Base-by-base conservation (phyloP, 2,329 filamentous ascomycete species). In the Waltergamsia citrina region DNA sequence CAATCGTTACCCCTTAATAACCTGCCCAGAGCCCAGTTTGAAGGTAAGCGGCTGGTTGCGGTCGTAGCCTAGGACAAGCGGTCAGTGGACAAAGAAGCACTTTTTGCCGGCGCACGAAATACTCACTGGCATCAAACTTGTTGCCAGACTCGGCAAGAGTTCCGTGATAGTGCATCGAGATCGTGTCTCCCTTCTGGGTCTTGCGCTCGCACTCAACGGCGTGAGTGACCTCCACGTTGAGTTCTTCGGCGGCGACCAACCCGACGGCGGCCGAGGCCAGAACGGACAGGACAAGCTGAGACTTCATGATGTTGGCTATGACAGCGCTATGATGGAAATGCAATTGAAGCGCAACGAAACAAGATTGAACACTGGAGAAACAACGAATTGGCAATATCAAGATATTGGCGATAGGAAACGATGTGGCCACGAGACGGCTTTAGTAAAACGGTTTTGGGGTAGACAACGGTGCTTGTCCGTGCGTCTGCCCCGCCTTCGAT, bases 1-100 rank as follows among this genome's bases (percentile, higher is more conserved):
- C n/a, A n/a, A n/a, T n/a, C n/a, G n/a, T n/a, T n/a, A 85, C 79
- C 90, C 90, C 64, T 84, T 80, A 56, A 98, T 98, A 33, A 96
- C 92, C 56, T 82, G 74, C 29, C 86, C 85, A 17, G 63, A 63
- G 23, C 92, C 92, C 21, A 98, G 65, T 41, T 67, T 77, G 63
- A 98, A 96, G 41, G 56, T 64, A 51, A 98, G 76, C 6, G 92
- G 90, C 38, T 62, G 54, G 23, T 78, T 76, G 28, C 88, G 77
- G 45, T 88, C 78, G 61, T 93, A 93, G 59, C 67, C 67, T 71
- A 32, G 12, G 11, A 16, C 18, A 11, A 25, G 21, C 15, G 5
- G 25, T 24, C 19, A 29, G 20, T 16, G 11, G 11, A 6, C 11
- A 31, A 31, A 23, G 7, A 14, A 7, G 9, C 5, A n/a, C 5